A percentile compares a stretch with the other conserved stretches of the same genome.
These are phyloP conservation scores for Pestalotiopsis sp. DNA, from an alignment of 2,329 filamentous ascomycete species.

Conservation along the genomic window DNA sequence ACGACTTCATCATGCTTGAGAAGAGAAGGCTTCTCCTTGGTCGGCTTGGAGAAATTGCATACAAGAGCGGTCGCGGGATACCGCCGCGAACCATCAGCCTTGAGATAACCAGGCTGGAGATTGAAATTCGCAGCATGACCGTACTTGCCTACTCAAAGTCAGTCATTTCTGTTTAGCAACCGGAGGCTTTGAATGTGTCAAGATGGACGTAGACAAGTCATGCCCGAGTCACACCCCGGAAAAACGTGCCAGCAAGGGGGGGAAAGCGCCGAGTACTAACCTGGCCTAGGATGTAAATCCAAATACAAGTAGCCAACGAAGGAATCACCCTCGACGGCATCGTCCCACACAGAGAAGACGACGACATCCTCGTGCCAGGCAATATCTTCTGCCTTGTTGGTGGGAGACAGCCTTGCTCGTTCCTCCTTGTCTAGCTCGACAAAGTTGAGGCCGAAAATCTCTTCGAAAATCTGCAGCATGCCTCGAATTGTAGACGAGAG, in stretches of 20 bases:
- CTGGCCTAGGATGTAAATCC: conserved; percentile 73
- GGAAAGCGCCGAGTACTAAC: too few species aligned
- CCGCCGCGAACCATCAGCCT: conserved; percentile 67
- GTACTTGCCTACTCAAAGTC: conserved; percentile 64
- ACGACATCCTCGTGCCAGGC: conserved; percentile 84
- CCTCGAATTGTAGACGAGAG: conserved; percentile 71
- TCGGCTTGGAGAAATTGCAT: conserved; percentile 85
- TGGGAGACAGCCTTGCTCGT: conserved; percentile 64
- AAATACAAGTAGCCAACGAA: conserved; percentile 85
- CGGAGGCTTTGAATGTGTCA: too few species aligned
- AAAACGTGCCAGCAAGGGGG: too few species aligned
- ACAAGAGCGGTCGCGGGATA: conserved; percentile 81
- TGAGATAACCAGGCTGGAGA: conserved; percentile 71
- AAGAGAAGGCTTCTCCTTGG: conserved; percentile 72
- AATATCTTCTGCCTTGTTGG: conserved; percentile 70
- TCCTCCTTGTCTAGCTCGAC: conserved; percentile 71
- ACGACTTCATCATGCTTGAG: conserved; percentile 84
- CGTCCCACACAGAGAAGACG: conserved; percentile 81
- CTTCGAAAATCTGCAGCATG: conserved; percentile 83
- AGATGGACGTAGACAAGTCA: too few species aligned
- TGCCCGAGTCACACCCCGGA: too few species aligned
- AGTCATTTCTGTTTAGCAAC: too few species aligned
- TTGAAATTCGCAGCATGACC: conserved; percentile 86
- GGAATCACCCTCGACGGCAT: conserved; percentile 66
- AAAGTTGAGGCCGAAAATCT: conserved; percentile 79